Percentiles rank a stretch among this genome's conserved stretches.
phyloP scores from a whole-genome alignment of 495 filamentous ascomycete species.

The Aspergillus heteromorphus region DNA sequence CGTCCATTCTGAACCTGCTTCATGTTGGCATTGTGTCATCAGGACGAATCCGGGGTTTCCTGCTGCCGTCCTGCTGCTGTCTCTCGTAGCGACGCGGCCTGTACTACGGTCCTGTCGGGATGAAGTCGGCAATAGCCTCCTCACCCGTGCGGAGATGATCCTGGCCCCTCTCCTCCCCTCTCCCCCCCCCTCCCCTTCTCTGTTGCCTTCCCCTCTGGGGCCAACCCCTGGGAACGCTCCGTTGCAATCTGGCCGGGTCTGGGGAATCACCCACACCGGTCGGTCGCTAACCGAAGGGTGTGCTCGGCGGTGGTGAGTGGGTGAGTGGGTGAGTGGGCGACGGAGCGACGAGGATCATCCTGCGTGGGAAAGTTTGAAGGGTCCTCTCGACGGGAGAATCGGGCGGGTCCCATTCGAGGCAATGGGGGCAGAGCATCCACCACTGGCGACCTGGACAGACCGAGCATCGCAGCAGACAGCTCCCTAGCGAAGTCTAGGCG shows the following conservation, averaged over 20 bases:
- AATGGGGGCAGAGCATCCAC: neutral
- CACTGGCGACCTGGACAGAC: neutral
- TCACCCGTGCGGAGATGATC: neutral
- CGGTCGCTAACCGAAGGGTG: constrained; percentile 11
- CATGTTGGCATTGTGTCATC: neutral
- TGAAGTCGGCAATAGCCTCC: neutral
- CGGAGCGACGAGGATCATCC: constrained; percentile 19
- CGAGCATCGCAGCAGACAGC: neutral
- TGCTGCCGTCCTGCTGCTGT: constrained; percentile 9
- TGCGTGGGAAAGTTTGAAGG: constrained; percentile 6
- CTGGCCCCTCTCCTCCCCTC: neutral
- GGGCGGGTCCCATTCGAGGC: neutral
- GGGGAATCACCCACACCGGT: constrained; percentile 4
- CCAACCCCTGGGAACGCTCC: neutral
- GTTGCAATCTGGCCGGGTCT: constrained; percentile 10
- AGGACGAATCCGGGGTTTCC: neutral
- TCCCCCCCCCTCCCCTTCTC: neutral
- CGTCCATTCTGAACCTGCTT: neutral
- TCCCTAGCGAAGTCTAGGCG: neutral
- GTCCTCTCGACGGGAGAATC: neutral
- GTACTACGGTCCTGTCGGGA: neutral
- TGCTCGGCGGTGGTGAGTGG: constrained; percentile 2
- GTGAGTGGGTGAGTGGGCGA: too few species aligned
- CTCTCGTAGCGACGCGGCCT: neutral
- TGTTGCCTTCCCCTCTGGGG: neutral